phyloP scores from a whole-genome alignment of 805 yeast species.

The Metschnikowia noctiluminum region DNA sequence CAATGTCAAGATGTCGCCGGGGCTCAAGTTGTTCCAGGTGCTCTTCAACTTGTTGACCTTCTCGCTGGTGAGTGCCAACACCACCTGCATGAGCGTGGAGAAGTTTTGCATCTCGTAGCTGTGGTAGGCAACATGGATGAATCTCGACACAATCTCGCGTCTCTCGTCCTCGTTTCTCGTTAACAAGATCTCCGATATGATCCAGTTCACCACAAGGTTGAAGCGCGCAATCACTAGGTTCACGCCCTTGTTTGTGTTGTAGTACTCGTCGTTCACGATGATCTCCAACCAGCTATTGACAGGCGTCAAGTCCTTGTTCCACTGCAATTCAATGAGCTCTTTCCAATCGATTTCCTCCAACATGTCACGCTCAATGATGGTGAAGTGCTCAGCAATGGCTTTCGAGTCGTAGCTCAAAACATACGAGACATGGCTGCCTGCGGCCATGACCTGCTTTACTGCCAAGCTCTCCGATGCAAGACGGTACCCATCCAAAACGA shows the following conservation, averaged over 20 bases:
- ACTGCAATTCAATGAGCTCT: conserved; percentile 71
- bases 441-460: conserved; percentile 41
- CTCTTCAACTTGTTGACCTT: conserved; percentile 54
- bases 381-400: conserved; percentile 74
- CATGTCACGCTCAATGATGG: conserved; percentile 82
- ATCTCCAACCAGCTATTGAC: conserved; percentile 82
- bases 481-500: conserved; percentile 34
- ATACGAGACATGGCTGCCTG: conserved; percentile 73
- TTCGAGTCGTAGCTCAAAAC: conserved; percentile 67
- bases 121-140: conserved; percentile 79
- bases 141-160: conserved; percentile 71
- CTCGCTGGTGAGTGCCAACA: conserved; percentile 72
- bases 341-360: conserved; percentile 88
- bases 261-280: conserved; percentile 51
- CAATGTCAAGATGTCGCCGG: conserved; percentile 67
- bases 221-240: conserved; percentile 81
- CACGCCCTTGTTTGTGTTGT: conserved; percentile 59
- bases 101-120: conserved; percentile 74
- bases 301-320: conserved; percentile 65
- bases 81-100: conserved; percentile 83
- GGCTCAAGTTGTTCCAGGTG: conserved; percentile 74
- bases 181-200: conserved; percentile 78
- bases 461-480: conserved; percentile 28
- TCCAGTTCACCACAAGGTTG: conserved; percentile 88
- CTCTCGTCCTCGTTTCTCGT: conserved; percentile 60